Base-by-base conservation (phyloP, 768 basidiomycete species). In the Pulveroboletus sp. region DNA sequence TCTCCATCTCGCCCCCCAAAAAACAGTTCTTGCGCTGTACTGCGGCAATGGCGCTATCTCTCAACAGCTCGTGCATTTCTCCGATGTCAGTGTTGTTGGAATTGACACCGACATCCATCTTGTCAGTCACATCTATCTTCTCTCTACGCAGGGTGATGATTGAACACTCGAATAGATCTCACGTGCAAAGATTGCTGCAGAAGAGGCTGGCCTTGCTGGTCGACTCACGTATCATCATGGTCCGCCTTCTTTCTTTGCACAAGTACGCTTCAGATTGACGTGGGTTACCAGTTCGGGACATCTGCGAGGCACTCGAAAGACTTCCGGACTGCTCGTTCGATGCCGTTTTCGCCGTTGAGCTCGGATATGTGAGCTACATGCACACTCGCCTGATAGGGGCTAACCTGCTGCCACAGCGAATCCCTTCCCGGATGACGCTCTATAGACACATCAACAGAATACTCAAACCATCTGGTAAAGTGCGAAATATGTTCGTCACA, bases 301-400 rank as follows among this genome's bases (percentile, higher is more conserved):
- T 50, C n/a, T 43, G 36, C 18, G 33, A 52, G 33, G 47, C 41
- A n/a, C 51, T 52, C 36, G 36, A 15, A 31, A 27, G 14, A 18
- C n/a, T 52, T 15, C 42, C 47, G 14, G 47, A 49, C 18, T 21
- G 46, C 15, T 49, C 47, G 17, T 52, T 52, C 15, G 51, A 52
- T 43, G 51, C 47, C 5, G 51, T 52, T 1, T 52, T 49, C 33
- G 47, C 47, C 2, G 49, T 52, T 17, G 51, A 52, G 39, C 51
- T 39, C 11, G 51, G 47, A 52, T 49, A 49, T 33, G 51, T 49
- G 24, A 43, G 47, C 26, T 9, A 6, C 6, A 26, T n/a, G 14
- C 8, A 8, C 17, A 18, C n/a, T 17, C 9, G 18, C 14, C 2
- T n/a, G 17, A 32, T 26, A 17, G 12, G 42, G 9, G 8, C 12